These are phyloP conservation scores for Diaporthe citriasiana DNA, from an alignment of 2,329 filamentous ascomycete genomes.

Conservation along the genomic window DNA sequence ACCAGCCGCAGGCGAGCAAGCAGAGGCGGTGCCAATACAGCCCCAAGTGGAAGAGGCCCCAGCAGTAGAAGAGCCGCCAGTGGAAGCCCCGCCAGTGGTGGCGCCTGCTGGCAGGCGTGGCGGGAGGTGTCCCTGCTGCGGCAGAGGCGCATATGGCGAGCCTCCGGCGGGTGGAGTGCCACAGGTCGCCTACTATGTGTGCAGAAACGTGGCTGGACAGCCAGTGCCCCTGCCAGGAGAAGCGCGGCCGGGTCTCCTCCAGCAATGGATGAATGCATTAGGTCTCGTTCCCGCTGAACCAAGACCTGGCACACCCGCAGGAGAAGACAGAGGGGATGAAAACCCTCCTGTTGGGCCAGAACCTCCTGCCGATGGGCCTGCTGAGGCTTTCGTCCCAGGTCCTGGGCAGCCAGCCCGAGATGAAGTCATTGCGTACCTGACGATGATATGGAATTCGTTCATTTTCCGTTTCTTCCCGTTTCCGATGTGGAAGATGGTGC, in stretches of 20 bases:
- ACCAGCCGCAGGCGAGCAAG: background rate
- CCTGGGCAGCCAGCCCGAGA: background rate
- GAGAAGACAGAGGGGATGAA: background rate
- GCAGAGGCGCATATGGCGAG: constrained; percentile 5
- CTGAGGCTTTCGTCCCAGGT: background rate
- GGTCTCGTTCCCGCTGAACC: background rate
- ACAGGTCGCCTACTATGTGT: constrained; percentile 28
- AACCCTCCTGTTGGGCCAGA: background rate
- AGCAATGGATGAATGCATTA: background rate
- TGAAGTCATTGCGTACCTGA: background rate
- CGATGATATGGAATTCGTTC: background rate
- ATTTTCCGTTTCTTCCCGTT: background rate
- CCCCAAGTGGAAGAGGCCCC: background rate
- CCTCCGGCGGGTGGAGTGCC: constrained; percentile 3
- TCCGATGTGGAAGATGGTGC: background rate
- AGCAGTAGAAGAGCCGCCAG: background rate
- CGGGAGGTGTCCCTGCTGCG: constrained; percentile 22
- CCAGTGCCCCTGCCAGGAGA: background rate
- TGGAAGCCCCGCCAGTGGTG: background rate
- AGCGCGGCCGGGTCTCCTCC: background rate
- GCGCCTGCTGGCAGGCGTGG: background rate
- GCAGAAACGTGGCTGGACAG: constrained; percentile 19
- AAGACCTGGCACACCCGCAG: background rate
- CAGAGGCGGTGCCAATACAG: background rate
- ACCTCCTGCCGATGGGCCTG: background rate